Conservation (phyloP, 345 rosid genomes). For the Moricandia arvensis region DNA sequence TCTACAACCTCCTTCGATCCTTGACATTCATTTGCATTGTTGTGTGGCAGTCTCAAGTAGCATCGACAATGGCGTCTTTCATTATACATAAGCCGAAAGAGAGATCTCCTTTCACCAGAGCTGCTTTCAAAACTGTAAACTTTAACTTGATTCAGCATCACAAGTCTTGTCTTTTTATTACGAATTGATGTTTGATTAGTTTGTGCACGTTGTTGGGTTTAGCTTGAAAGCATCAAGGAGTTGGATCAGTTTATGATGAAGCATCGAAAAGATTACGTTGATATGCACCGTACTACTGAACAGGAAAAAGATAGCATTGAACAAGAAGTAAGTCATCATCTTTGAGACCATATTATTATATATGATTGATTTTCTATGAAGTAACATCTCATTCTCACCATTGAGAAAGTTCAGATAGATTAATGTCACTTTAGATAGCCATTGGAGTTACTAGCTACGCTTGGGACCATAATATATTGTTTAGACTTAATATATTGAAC, state of each 20-base stretch:
- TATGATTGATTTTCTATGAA: too few species aligned
- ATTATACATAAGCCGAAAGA: conserved; percentile 72
- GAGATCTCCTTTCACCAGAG: conserved; percentile 58
- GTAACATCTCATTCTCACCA: too few species aligned
- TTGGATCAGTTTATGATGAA: conserved; percentile 70
- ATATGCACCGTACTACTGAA: conserved; percentile 74
- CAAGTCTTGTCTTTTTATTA: not conserved
- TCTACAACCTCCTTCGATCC: not conserved
- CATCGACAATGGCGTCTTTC: conserved; percentile 75
- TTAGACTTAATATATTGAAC: not conserved
- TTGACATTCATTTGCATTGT: not conserved
- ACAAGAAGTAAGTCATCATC: conserved; percentile 62
- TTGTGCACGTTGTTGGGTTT: conserved; percentile 1
- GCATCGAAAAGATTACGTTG: conserved; percentile 85
- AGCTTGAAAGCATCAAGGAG: conserved; percentile 75
- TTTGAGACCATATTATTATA: not conserved
- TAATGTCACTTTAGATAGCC: too few species aligned
- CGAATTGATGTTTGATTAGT: not conserved
- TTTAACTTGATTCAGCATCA: conserved; percentile 1
- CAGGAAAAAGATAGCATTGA: conserved; percentile 91
- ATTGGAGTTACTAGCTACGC: not conserved
- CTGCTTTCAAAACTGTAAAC: conserved; percentile 70
- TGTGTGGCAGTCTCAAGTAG: conserved; percentile 58
- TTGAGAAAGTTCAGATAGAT: too few species aligned
- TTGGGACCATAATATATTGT: not conserved